Conservation (phyloP, 192 early-diverging fungal species). For the Backusella morwellensis region DNA sequence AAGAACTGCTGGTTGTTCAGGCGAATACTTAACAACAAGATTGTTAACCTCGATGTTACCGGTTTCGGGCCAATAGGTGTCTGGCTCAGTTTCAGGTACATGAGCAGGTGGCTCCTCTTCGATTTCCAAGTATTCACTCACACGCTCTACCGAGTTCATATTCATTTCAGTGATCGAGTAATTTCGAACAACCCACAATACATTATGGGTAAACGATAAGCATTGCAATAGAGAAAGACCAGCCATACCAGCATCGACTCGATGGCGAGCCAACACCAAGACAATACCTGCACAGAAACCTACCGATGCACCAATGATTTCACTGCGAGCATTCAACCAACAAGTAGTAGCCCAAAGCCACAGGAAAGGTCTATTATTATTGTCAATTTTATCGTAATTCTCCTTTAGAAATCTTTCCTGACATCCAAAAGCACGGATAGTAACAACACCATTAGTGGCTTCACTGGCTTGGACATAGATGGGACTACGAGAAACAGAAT, state of each 20-base stretch:
- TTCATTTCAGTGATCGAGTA: conserved; percentile 82
- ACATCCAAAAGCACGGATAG: conserved; percentile 81
- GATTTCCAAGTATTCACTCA: conserved; percentile 75
- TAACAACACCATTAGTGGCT: conserved; percentile 62
- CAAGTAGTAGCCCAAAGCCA: conserved; percentile 80
- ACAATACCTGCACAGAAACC: conserved; percentile 63
- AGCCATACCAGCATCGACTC: conserved; percentile 82
- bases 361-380: conserved; percentile 80
- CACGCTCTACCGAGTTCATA: conserved; percentile 85
- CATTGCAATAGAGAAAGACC: conserved; percentile 82
- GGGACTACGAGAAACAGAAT: conserved; percentile 70
- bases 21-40: conserved; percentile 36
- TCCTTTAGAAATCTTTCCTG: conserved; percentile 62
- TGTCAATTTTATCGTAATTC: conserved; percentile 40
- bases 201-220: conserved; percentile 72
- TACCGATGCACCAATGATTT: conserved; percentile 72
- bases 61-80: conserved; percentile 27
- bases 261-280: conserved; percentile 44
- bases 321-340: conserved; percentile 82
- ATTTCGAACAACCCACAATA: conserved; percentile 77
- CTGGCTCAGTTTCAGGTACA: neutral
- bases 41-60: conserved; percentile 36
- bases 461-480: conserved; percentile 82
- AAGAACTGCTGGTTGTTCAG: conserved; percentile 43
- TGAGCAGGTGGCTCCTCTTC: conserved; percentile 67